These are phyloP conservation scores for Exserohilum rostratum DNA, from an alignment of 2,329 filamentous ascomycete genomes.

Conservation along the genomic window DNA sequence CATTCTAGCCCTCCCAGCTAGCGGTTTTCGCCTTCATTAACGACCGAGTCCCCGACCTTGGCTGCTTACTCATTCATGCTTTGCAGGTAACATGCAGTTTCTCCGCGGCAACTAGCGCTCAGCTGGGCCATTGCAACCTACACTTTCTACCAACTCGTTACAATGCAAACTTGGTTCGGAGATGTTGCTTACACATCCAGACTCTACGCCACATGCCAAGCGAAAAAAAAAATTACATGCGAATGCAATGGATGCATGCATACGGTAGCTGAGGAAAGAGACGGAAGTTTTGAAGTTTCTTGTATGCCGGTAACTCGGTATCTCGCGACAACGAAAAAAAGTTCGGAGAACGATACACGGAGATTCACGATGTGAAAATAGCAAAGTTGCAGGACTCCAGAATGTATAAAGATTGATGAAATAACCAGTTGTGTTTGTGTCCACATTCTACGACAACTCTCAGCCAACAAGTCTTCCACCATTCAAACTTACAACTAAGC, in stretches of 20 bases:
- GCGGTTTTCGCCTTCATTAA: background rate
- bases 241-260: too few relatives aligned
- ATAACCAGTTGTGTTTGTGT: too few relatives aligned
- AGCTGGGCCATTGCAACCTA: background rate
- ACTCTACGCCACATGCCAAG: background rate
- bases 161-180: too few relatives aligned
- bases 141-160: too few relatives aligned
- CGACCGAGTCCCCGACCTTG: background rate
- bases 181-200: background rate
- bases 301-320: background rate
- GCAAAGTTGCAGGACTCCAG: too few relatives aligned
- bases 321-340: background rate
- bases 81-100: background rate
- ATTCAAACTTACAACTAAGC: too few relatives aligned
- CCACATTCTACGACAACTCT: too few relatives aligned
- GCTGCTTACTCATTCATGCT: background rate
- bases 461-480: too few relatives aligned
- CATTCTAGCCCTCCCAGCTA: too few relatives aligned
- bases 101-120: background rate
- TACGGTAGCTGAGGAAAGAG: background rate
- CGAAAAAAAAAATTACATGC: too few relatives aligned
- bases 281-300: background rate
- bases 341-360: background rate
- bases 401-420: too few relatives aligned
- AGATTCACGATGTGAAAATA: too few relatives aligned